These are phyloP conservation scores for Aphanomyces cochlioides DNA, from an alignment of 352 stramenopile species.

Conservation along the genomic window DNA sequence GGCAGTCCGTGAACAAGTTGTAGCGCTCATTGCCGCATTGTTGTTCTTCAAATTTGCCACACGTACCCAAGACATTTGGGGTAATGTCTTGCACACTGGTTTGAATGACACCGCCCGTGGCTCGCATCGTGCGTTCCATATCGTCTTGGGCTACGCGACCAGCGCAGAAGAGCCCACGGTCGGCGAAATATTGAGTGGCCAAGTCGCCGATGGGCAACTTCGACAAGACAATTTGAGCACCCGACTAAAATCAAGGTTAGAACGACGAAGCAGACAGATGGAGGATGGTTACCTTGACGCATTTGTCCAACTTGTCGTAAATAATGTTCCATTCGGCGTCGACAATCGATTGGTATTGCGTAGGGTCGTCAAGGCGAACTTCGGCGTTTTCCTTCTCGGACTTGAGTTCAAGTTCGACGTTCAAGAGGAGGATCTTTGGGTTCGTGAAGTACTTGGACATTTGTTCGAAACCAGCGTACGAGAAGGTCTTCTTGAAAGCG, in stretches of 20 bases:
- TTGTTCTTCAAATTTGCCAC: slow-evolving; percentile 95
- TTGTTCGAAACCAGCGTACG: slow-evolving; percentile 99
- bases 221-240: slow-evolving; percentile 97
- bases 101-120: slow-evolving; percentile 93
- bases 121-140: slow-evolving; percentile 94
- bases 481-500: slow-evolving; percentile 99
- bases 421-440: slow-evolving; percentile 96
- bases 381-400: slow-evolving; percentile 99
- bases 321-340: slow-evolving; percentile 99
- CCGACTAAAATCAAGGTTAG: slow-evolving; percentile 41
- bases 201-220: slow-evolving; percentile 95
- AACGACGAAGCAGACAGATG: slow-evolving; percentile 39
- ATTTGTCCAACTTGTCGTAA: slow-evolving; percentile 97
- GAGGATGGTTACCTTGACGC: slow-evolving; percentile 51
- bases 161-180: slow-evolving; percentile 97
- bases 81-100: slow-evolving; percentile 92
- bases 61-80: slow-evolving; percentile 89
- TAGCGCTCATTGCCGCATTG: slow-evolving; percentile 97
- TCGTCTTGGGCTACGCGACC: slow-evolving; percentile 96
- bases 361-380: slow-evolving; percentile 95
- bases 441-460: slow-evolving; percentile 97
- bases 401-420: slow-evolving; percentile 99
- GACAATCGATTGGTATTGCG: slow-evolving; percentile 99
- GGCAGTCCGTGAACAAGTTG: slow-evolving; percentile 98
- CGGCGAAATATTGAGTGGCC: slow-evolving; percentile 99